Evolutionary conservation across 2,329 filamentous ascomycete genomes (phyloP).

Genomic region (Cladophialophora immunda): DNA sequence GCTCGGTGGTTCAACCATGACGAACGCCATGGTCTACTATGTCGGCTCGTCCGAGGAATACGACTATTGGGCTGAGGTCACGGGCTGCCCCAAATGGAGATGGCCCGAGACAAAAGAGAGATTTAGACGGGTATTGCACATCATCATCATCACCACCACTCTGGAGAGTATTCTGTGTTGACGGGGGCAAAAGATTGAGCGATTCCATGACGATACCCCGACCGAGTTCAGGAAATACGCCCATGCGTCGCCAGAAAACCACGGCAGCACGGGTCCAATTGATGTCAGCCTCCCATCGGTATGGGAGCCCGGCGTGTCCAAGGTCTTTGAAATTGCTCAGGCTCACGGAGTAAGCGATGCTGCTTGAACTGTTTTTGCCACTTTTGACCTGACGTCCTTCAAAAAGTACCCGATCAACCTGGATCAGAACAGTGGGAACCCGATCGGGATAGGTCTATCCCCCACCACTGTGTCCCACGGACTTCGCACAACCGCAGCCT

Average conservation of each 20-base stretch:
- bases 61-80: background rate
- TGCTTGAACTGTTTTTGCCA: background rate
- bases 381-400: background rate
- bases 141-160: background rate
- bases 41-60: background rate
- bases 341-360: background rate
- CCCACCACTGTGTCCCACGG: slow-evolving; percentile 5
- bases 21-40: background rate
- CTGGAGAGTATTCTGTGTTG: background rate
- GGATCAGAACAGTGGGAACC: slow-evolving; percentile 14
- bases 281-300: background rate
- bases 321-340: background rate
- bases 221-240: background rate
- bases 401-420: background rate
- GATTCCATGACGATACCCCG: background rate
- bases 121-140: background rate
- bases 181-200: background rate
- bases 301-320: background rate
- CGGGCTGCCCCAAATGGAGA: background rate
- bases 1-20: background rate
- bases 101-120: background rate
- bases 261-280: background rate
- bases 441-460: background rate
- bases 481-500: background rate
- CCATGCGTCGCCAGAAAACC: background rate